These are phyloP conservation scores for Dictyostelium firmibasis DNA, from an alignment of 78 protist genomes.

Conservation along the genomic window DNA sequence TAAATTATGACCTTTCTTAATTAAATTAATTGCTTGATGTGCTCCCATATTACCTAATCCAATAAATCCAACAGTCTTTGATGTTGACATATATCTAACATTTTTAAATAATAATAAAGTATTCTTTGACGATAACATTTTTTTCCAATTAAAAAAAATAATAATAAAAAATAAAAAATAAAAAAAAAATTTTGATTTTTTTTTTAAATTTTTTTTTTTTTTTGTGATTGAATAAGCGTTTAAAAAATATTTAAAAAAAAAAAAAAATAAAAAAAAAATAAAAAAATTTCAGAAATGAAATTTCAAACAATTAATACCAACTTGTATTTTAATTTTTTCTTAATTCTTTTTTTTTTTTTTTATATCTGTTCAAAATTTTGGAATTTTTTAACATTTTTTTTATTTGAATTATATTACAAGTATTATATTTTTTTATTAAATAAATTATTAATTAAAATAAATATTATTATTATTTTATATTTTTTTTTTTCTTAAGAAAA, in stretches of 20 bases:
- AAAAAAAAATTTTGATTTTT: background rate
- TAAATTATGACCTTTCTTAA: slow-evolving; percentile 75
- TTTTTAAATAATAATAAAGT: background rate
- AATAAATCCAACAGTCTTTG: slow-evolving; percentile 87
- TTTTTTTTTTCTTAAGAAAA: too few species aligned
- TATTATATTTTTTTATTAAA: background rate
- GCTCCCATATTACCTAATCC: slow-evolving; percentile 97
- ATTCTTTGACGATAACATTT: background rate
- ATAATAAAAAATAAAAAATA: background rate
- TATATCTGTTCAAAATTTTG: too few species aligned
- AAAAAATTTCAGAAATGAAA: too few species aligned
- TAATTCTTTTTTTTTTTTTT: too few species aligned
- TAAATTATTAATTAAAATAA: background rate
- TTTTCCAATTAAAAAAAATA: background rate
- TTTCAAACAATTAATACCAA: too few species aligned
- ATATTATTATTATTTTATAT: too few species aligned
- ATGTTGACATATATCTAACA: slow-evolving; percentile 9
- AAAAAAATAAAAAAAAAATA: background rate
- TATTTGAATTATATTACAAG: too few species aligned
- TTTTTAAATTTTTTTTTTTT: background rate
- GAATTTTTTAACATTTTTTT: too few species aligned
- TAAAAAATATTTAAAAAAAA: too few species aligned
- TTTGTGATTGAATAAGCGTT: background rate
- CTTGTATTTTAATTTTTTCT: too few species aligned
- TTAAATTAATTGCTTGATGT: slow-evolving; percentile 89